Percentiles rank a stretch among this genome's conserved stretches.
These are phyloP conservation scores for Cladosporium cucumerinum DNA, from an alignment of 2,329 filamentous ascomycete species.

Conservation along the genomic window DNA sequence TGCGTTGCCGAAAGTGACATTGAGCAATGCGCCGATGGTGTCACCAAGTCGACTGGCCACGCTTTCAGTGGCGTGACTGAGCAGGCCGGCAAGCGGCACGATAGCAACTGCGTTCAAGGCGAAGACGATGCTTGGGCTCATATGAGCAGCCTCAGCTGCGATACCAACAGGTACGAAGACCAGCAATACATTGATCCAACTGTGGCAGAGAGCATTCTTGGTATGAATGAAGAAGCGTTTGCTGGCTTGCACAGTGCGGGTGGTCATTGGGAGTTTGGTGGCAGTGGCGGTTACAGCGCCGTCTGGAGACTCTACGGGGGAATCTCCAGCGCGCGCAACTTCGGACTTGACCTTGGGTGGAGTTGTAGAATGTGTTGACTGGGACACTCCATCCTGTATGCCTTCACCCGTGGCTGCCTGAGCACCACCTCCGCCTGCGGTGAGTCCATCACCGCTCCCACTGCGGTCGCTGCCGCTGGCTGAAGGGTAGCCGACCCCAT, in stretches of 20 bases:
- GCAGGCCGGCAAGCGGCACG: slow-evolving; percentile 48
- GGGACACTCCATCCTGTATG: slow-evolving; percentile 22
- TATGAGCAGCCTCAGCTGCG: slow-evolving; percentile 49
- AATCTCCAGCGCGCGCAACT: slow-evolving; percentile 50
- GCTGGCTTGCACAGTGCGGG: slow-evolving; percentile 50
- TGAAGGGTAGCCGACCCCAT: slow-evolving; percentile 27
- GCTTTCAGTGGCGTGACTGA: slow-evolving; percentile 49
- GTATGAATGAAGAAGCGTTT: slow-evolving; percentile 53
- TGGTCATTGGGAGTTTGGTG: slow-evolving; percentile 44
- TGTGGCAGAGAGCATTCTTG: slow-evolving; percentile 63
- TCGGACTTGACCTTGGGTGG: slow-evolving; percentile 45
- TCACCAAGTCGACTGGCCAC: slow-evolving; percentile 49
- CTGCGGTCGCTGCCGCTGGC: slow-evolving; percentile 21
- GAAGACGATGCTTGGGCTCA: slow-evolving; percentile 46
- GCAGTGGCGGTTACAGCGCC: slow-evolving; percentile 23
- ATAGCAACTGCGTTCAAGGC: slow-evolving; percentile 52
- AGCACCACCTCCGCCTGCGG: slow-evolving; percentile 21
- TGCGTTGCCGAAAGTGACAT: slow-evolving; percentile 52
- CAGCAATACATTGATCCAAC: slow-evolving; percentile 74
- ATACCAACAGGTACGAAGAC: slow-evolving; percentile 79
- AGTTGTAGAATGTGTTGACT: slow-evolving; percentile 31
- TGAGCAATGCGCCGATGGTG: slow-evolving; percentile 49
- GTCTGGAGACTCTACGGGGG: slow-evolving; percentile 47
- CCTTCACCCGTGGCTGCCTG: slow-evolving; percentile 28
- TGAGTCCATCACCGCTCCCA: slow-evolving; percentile 25